Evolutionary conservation across 2,329 filamentous ascomycete species (phyloP).

Genomic region (Teratosphaeria destructans): DNA sequence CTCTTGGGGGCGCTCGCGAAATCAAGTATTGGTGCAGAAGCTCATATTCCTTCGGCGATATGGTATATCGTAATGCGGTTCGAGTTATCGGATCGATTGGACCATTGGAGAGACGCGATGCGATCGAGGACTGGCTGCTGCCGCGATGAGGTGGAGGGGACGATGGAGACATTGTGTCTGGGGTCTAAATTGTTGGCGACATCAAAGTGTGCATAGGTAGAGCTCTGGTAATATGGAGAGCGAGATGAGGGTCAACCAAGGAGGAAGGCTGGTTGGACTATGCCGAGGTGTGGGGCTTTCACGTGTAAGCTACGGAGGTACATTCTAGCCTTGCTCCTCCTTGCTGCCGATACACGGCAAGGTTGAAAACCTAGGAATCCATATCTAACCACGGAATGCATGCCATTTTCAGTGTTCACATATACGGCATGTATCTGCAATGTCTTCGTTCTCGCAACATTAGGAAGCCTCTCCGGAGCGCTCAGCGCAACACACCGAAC

Average conservation of each 20-base stretch:
- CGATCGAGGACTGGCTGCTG: neutral
- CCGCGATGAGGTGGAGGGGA: neutral
- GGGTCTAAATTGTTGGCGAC: neutral
- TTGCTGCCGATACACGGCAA: no score
- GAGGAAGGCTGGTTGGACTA: neutral
- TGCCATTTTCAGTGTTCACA: neutral
- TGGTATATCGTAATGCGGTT: constrained; percentile 75
- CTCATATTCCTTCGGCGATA: constrained; percentile 77
- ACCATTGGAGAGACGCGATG: neutral
- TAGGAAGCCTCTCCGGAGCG: no score
- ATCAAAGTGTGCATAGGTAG: neutral
- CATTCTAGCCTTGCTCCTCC: neutral
- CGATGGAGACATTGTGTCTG: neutral
- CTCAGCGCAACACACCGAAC: no score
- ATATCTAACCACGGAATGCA: no score
- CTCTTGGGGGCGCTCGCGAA: constrained; percentile 51
- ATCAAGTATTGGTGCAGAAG: constrained; percentile 73
- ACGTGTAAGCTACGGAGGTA: neutral
- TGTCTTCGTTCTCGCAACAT: no score
- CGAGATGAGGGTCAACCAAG: neutral
- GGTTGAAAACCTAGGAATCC: no score
- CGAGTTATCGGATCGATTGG: constrained; percentile 60
- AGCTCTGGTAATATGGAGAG: neutral
- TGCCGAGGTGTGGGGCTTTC: neutral
- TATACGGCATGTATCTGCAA: no score